Percentiles rank a stretch among this genome's conserved stretches.
phyloP scores from a whole-genome alignment of 2,329 filamentous ascomycete species.

The Nothophoma quercina region DNA sequence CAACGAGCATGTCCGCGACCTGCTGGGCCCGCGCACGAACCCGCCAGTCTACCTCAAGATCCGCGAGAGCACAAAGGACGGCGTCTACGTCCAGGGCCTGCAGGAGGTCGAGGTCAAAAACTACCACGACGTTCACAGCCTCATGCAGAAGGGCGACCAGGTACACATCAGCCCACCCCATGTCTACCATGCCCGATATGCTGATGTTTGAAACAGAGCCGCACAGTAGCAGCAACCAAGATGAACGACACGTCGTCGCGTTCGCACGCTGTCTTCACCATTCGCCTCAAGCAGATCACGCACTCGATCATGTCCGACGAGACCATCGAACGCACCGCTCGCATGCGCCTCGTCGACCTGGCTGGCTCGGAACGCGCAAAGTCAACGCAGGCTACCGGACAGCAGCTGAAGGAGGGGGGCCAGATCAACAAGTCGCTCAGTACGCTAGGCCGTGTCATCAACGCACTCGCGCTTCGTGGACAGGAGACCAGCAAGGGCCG shows the following conservation, averaged over 20 bases:
- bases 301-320: constrained; percentile 97
- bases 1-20: constrained; percentile 96
- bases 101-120: constrained; percentile 91
- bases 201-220: too few relatives aligned
- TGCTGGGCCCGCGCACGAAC: constrained; percentile 81
- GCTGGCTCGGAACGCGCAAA: constrained; percentile 95
- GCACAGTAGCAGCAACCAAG: constrained; percentile 92
- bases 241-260: constrained; percentile 99
- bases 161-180: constrained; percentile 26
- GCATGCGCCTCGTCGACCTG: constrained; percentile 93
- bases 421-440: constrained; percentile 99
- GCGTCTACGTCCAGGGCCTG: constrained; percentile 95
- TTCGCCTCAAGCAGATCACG: constrained; percentile 97
- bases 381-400: constrained; percentile 91
- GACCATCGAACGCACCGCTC: constrained; percentile 91
- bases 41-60: constrained; percentile 95
- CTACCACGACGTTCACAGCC: constrained; percentile 84
- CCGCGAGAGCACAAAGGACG: constrained; percentile 91
- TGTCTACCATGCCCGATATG: too few relatives aligned
- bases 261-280: constrained; percentile 96
- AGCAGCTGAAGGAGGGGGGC: constrained; percentile 88
- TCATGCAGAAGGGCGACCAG: constrained; percentile 88
- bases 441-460: constrained; percentile 93
- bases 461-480: constrained; percentile 78
- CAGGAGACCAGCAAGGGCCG: constrained; percentile 48